Conservation (phyloP, 1,284 basidiomycete species). For the Microstroma glucosiphilum region DNA sequence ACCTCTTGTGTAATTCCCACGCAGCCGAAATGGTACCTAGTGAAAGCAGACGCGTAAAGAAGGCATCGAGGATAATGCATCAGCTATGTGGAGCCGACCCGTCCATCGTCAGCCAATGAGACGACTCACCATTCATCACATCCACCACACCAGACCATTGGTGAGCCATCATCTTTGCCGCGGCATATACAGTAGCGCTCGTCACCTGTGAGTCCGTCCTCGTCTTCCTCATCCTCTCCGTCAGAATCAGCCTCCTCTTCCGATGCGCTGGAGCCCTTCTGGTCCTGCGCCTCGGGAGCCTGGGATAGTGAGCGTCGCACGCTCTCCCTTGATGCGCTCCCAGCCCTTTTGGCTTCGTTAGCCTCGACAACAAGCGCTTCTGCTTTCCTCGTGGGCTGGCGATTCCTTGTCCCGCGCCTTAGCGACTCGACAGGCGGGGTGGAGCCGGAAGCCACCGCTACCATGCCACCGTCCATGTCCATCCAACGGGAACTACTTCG, state of each 20-base stretch:
- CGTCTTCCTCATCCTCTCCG: slow-evolving; percentile 3
- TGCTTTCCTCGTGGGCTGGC: slow-evolving; percentile 5
- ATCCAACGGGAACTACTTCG: no score
- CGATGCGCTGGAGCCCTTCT: background rate
- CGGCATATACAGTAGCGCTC: slow-evolving; percentile 42
- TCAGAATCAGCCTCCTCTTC: background rate
- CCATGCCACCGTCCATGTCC: no score
- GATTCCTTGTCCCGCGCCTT: background rate
- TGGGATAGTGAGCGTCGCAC: no score
- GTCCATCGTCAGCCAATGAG: background rate
- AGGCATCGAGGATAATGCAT: slow-evolving; percentile 1
- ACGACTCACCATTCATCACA: slow-evolving; percentile 44
- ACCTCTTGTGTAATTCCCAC: slow-evolving; percentile 37
- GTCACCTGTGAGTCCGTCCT: slow-evolving; percentile 17
- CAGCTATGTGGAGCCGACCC: background rate
- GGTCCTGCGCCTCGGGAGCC: no score
- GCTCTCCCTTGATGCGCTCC: no score
- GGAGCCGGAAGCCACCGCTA: no score
- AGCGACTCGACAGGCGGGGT: background rate
- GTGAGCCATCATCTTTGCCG: slow-evolving; percentile 40
- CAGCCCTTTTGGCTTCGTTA: no score
- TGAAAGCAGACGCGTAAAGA: background rate
- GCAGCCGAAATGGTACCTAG: slow-evolving; percentile 45
- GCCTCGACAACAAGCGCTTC: background rate
- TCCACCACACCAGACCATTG: slow-evolving; percentile 44